A percentile compares a stretch with the other conserved stretches of the same genome.
These are phyloP conservation scores for Candida loeiensis DNA, from an alignment of 805 yeast species.

Conservation along the genomic window DNA sequence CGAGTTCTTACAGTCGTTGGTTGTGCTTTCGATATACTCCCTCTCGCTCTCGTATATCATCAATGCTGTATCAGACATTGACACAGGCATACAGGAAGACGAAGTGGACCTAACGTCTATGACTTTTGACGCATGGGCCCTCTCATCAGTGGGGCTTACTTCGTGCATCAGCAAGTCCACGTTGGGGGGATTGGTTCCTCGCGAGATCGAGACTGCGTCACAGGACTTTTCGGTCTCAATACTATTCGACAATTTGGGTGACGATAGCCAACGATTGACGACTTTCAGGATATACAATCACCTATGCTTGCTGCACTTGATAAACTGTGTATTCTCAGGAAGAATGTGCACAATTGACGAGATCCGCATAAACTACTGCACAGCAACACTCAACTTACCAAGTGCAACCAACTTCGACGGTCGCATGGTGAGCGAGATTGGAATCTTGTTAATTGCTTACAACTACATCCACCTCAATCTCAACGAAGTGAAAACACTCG, in stretches of 20 bases:
- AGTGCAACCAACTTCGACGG: constrained; percentile 76
- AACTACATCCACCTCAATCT: constrained; percentile 46
- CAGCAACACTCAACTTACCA: constrained; percentile 52
- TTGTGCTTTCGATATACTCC: constrained; percentile 62
- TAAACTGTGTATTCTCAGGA: constrained; percentile 64
- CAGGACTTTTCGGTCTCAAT: constrained; percentile 14
- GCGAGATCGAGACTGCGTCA: not conserved
- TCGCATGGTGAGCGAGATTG: constrained; percentile 75
- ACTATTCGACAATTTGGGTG: constrained; percentile 31
- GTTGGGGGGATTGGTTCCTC: constrained; percentile 36
- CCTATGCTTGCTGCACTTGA: constrained; percentile 61
- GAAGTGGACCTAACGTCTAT: constrained; percentile 18
- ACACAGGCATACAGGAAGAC: constrained; percentile 10
- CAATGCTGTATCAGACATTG: constrained; percentile 8
- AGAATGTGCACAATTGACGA: constrained; percentile 61
- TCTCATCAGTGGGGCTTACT: constrained; percentile 63
- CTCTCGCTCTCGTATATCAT: constrained; percentile 51
- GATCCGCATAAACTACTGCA: constrained; percentile 54
- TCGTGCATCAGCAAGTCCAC: constrained; percentile 54
- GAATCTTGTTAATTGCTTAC: constrained; percentile 56
- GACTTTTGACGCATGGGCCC: constrained; percentile 65
- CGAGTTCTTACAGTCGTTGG: constrained; percentile 67
- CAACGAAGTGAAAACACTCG: constrained; percentile 1
- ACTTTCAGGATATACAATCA: constrained; percentile 70
- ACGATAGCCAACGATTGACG: constrained; percentile 51